Conservation (phyloP, 2,329 filamentous ascomycete genomes). For the Clonostachys chloroleuca region DNA sequence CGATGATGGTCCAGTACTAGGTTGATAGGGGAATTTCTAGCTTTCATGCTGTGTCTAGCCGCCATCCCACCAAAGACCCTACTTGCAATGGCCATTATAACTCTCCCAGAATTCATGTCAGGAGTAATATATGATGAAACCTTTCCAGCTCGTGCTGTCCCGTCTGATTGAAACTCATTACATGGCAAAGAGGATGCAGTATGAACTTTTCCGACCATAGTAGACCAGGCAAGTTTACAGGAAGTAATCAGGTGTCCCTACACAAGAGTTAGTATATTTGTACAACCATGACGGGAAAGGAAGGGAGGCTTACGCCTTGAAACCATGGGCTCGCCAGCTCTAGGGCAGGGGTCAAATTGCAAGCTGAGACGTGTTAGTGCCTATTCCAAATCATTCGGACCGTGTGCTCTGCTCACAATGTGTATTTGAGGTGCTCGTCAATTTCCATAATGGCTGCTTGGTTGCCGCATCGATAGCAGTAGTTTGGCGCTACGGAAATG, state of each 20-base stretch:
- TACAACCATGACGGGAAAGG: background rate
- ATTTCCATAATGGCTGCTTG: constrained; percentile 99
- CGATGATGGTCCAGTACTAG: too few relatives aligned
- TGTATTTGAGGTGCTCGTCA: constrained; percentile 98
- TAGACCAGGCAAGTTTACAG: constrained; percentile 53
- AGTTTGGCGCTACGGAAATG: constrained; percentile 64
- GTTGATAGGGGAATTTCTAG: too few relatives aligned
- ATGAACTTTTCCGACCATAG: too few relatives aligned
- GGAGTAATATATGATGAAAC: too few relatives aligned
- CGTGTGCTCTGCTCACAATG: constrained; percentile 68
- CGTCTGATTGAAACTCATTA: too few relatives aligned
- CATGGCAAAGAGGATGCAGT: too few relatives aligned
- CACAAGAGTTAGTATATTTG: constrained; percentile 9
- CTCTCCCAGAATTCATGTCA: too few relatives aligned
- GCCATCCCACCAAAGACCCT: too few relatives aligned
- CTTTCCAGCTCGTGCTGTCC: too few relatives aligned
- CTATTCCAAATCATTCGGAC: background rate
- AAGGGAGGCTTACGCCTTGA: constrained; percentile 65
- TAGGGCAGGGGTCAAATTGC: constrained; percentile 97
- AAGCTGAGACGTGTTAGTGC: constrained; percentile 56
- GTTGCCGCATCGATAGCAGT: constrained; percentile 98
- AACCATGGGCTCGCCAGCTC: constrained; percentile 97
- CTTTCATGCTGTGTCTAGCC: too few relatives aligned
- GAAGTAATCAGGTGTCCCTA: constrained; percentile 95
- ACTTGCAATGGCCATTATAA: too few relatives aligned